Evolutionary conservation across 257 asterid genomes (phyloP).

Genomic region (Ligustrum vulgare): DNA sequence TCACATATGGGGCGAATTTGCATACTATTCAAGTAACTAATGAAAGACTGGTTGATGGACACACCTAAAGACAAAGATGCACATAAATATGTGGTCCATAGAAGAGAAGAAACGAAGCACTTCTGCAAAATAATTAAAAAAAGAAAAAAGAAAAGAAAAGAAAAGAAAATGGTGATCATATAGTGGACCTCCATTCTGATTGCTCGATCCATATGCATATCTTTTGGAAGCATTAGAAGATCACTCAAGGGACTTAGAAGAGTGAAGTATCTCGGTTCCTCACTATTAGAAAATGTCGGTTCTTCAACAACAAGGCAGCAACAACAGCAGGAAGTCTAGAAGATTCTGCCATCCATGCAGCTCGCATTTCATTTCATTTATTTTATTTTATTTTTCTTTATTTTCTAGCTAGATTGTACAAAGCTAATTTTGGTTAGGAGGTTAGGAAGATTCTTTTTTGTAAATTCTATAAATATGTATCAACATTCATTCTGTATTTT

Average conservation of each 20-base stretch:
- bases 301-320: too few species aligned
- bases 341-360: too few species aligned
- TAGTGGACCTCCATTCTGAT: conserved; percentile 79
- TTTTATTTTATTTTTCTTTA: too few species aligned
- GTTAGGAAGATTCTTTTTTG: too few species aligned
- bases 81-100: conserved; percentile 11
- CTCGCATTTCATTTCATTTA: too few species aligned
- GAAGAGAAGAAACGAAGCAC: background rate
- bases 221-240: conserved; percentile 98
- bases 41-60: conserved; percentile 81
- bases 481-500: too few species aligned
- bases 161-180: background rate
- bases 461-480: too few species aligned
- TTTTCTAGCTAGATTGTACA: too few species aligned
- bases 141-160: too few species aligned
- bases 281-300: too few species aligned
- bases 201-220: conserved; percentile 78
- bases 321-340: too few species aligned
- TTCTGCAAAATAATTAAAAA: background rate
- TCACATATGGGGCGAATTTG: conserved; percentile 97
- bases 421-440: too few species aligned
- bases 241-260: conserved; percentile 85
- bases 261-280: conserved; percentile 57
- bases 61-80: conserved; percentile 51
- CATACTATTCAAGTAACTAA: conserved; percentile 81